A percentile compares a stretch with the other conserved stretches of the same genome.
Evolutionary conservation across 257 asterid genomes (phyloP).

Genomic region (Nicotiana otophora): DNA sequence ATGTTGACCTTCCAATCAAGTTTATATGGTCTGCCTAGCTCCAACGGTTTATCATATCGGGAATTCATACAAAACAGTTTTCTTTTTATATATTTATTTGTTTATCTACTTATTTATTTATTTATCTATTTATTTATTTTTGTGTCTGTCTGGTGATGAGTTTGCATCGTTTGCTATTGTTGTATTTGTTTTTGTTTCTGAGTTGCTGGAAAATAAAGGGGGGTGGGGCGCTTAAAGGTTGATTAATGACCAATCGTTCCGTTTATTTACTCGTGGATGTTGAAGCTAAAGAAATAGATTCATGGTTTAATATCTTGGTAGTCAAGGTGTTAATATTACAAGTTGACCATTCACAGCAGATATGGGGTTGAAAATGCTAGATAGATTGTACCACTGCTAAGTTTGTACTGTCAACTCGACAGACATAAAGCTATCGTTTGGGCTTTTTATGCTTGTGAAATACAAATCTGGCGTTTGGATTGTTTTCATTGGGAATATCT

Average conservation of each 20-base stretch:
- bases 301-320: neutral
- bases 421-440: neutral
- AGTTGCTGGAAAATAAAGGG: neutral
- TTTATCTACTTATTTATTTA: no score
- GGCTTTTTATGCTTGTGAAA: neutral
- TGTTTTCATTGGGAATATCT: neutral
- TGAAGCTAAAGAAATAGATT: neutral
- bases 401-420: neutral
- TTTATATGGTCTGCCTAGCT: neutral
- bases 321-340: conserved; percentile 3
- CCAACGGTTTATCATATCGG: neutral
- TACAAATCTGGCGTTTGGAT: neutral
- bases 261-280: neutral
- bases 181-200: neutral
- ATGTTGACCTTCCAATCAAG: neutral
- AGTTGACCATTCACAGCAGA: neutral
- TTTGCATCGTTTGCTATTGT: neutral
- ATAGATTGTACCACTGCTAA: neutral
- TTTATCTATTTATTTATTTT: neutral
- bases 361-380: neutral
- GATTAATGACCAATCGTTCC: neutral
- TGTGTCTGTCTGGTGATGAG: neutral
- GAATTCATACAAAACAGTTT: neutral
- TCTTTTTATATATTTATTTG: no score
- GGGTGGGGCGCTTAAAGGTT: neutral